phyloP scores from a whole-genome alignment of 2,329 filamentous ascomycete species.

The Diaporthe longicolla region DNA sequence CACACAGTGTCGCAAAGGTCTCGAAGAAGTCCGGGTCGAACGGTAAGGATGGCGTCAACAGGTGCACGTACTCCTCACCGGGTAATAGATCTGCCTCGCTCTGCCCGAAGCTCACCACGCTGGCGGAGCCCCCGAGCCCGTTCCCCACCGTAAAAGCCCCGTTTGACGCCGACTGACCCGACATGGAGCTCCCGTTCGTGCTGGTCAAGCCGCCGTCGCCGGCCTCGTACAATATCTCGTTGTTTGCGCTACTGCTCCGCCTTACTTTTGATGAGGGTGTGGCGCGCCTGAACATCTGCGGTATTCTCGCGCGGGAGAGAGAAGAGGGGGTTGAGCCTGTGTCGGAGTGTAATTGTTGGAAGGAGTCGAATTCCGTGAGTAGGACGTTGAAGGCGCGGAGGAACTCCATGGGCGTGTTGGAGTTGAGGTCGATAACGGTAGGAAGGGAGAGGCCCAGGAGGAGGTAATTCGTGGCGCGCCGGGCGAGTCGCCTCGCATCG shows the following conservation, averaged over 20 bases:
- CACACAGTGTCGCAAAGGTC: conserved; percentile 95
- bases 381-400: conserved; percentile 88
- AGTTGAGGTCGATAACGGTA: conserved; percentile 88
- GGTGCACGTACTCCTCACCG: conserved; percentile 88
- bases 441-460: conserved; percentile 93
- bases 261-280: conserved; percentile 70
- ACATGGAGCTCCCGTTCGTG: conserved; percentile 41
- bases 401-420: conserved; percentile 84
- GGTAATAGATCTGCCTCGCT: conserved; percentile 78
- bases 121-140: conserved; percentile 53
- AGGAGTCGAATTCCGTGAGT: conserved; percentile 92
- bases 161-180: conserved; percentile 21
- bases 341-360: conserved; percentile 87
- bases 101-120: conserved; percentile 70
- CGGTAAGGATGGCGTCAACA: conserved; percentile 91
- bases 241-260: conserved; percentile 63
- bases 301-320: conserved; percentile 82
- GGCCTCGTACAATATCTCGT: conserved; percentile 52
- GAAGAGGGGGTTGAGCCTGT: conserved; percentile 78
- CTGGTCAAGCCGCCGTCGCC: conserved; percentile 44
- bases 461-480: conserved; percentile 93
- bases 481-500: conserved; percentile 84
- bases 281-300: conserved; percentile 84
- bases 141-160: conserved; percentile 45
- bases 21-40: conserved; percentile 98